Evolutionary conservation across 2,329 filamentous ascomycete species (phyloP), one percentile per base, ranked within the genome.

Genomic region (Penicillium sp.): DNA sequence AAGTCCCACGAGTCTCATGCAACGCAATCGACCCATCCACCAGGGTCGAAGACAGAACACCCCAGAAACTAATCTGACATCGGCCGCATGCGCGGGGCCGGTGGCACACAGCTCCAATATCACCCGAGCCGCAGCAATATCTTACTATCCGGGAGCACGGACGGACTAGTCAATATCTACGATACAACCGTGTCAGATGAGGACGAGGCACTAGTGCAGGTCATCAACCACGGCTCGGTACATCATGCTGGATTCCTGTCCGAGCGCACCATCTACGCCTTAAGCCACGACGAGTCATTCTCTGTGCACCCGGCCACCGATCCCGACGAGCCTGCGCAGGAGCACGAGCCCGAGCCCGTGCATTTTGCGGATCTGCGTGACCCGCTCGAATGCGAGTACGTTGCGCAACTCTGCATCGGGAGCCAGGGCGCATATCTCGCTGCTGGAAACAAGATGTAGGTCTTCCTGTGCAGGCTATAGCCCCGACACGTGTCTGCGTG

Each of bases 251-350:
- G 76, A 2, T 80, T 80, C 57, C 62, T 81, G 15, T 71, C 67
- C 10, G 59, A 68, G 4, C 58, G 63, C 23, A 64, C 71, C 27
- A 70, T 79, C 36, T 80, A 74, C 47, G 75, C 75, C 4, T 64
- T 81, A 6, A 79, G 76, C 39, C 78, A 79, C 3, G 78, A 82
- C 45, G 78, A 82, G 53, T 71, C 71, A 14, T 70, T 80, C 50
- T 73, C 75, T 6, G 69, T 81, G 38, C 75, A 80, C 51, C 72
- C 72, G 1, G 67, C 70, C 6, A 69, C 68, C 4, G 68, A 72
- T 20, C 67, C 69, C 0, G 71, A 72, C 28, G 66, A 72, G 26
- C 67, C 72, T 35, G 63, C 68, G 1, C 55, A 65, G 4, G 60
- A 60, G 1, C 55, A 65, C 3, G 60, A 60, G 30, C 70, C 72